Evolutionary conservation across 2,329 filamentous ascomycete species (phyloP).

Genomic region (Macroventuria anomochaeta): DNA sequence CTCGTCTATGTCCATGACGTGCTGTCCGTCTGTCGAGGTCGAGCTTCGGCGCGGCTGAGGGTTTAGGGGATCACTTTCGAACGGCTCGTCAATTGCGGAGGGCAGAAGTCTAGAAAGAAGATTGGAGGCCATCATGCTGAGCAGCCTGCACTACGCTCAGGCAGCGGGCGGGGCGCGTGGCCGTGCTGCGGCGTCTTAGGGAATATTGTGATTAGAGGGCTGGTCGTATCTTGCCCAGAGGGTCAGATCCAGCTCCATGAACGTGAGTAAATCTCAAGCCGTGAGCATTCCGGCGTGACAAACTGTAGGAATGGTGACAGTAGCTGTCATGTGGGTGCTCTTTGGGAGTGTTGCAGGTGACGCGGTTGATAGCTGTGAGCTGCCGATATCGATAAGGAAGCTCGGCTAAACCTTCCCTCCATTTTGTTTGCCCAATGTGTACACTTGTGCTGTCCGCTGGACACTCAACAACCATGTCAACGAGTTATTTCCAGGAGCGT

Average conservation of each 20-base stretch:
- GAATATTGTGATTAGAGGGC: slow-evolving; percentile 24
- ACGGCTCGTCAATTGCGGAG: slow-evolving; percentile 55
- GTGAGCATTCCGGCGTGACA: slow-evolving; percentile 31
- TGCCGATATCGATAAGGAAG: slow-evolving; percentile 34
- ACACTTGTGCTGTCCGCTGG: slow-evolving; percentile 16
- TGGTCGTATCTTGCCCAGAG: slow-evolving; percentile 26
- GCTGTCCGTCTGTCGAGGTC: slow-evolving; percentile 50
- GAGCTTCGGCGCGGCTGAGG: slow-evolving; percentile 29
- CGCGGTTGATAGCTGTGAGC: slow-evolving; percentile 16
- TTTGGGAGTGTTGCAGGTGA: slow-evolving; percentile 32
- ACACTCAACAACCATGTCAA: slow-evolving; percentile 33
- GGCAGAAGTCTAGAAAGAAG: slow-evolving; percentile 61
- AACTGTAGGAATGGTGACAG: slow-evolving; percentile 20
- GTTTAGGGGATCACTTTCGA: slow-evolving; percentile 50
- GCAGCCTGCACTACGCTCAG: slow-evolving; percentile 24
- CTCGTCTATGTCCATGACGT: slow-evolving; percentile 58
- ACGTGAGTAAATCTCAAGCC: slow-evolving; percentile 22
- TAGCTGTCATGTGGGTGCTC: slow-evolving; percentile 31
- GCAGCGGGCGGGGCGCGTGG: slow-evolving; percentile 39
- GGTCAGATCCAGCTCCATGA: slow-evolving; percentile 31
- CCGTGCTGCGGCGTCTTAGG: slow-evolving; percentile 24
- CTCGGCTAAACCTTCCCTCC: slow-evolving; percentile 31
- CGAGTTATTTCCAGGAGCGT: slow-evolving; percentile 44
- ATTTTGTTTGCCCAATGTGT: slow-evolving; percentile 18
- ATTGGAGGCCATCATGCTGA: slow-evolving; percentile 60